Conservation (phyloP, 2,329 filamentous ascomycete species). For the Dendryphion nanum region DNA sequence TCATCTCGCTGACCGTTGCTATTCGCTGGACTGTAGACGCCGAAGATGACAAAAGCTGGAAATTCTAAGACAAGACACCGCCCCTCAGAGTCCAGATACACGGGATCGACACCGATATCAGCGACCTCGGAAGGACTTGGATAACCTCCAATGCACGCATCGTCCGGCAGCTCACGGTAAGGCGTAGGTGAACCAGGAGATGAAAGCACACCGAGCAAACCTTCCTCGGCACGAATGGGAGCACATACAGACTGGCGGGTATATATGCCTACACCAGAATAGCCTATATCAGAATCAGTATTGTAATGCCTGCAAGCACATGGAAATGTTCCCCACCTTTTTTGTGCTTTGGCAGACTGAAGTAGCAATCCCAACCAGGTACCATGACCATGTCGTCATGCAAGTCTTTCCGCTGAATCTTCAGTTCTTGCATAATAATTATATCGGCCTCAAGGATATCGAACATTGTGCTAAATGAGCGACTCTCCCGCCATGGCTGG, state of each 20-base stretch:
- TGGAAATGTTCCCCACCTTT: conserved; percentile 64
- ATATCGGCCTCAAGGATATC: conserved; percentile 90
- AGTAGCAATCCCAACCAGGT: conserved; percentile 93
- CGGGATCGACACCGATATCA: conserved; percentile 61
- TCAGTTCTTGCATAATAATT: conserved; percentile 91
- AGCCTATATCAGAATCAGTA: conserved; percentile 60
- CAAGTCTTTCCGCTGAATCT: conserved; percentile 91
- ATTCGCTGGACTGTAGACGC: conserved; percentile 88
- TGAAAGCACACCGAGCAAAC: conserved; percentile 78
- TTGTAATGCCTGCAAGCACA: conserved; percentile 1
- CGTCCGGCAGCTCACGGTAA: conserved; percentile 72
- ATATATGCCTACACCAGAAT: conserved; percentile 94
- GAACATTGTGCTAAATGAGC: conserved; percentile 72
- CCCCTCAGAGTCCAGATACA: conserved; percentile 81
- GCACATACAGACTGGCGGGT: conserved; percentile 82
- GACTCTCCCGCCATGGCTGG: conserved; percentile 50
- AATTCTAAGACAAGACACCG: conserved; percentile 91
- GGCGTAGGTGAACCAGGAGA: conserved; percentile 67
- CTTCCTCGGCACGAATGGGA: conserved; percentile 89
- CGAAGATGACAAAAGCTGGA: conserved; percentile 88
- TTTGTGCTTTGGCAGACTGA: conserved; percentile 89
- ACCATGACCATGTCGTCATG: conserved; percentile 94
- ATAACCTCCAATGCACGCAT: conserved; percentile 85
- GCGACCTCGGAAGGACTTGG: conserved; percentile 67
- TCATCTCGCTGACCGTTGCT: conserved; percentile 79